phyloP scores from a whole-genome alignment of 2,329 filamentous ascomycete genomes.

The Venturia pyrina region DNA sequence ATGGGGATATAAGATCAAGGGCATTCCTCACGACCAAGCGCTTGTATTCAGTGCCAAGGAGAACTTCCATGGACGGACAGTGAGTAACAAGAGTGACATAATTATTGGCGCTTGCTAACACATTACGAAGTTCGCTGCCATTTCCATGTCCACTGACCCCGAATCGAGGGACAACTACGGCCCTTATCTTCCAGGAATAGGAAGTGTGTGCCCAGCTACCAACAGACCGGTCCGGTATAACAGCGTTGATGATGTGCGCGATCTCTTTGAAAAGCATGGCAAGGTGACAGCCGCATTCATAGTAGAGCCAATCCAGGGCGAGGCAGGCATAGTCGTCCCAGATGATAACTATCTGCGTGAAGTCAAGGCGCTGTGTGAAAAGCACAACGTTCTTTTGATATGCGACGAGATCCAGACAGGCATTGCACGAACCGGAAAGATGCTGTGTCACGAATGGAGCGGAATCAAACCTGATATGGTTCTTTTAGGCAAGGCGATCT shows the following conservation, averaged over 20 bases:
- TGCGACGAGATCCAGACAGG: constrained; percentile 98
- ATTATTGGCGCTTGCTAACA: neutral
- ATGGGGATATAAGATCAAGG: constrained; percentile 96
- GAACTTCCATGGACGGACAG: constrained; percentile 95
- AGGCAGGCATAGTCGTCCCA: constrained; percentile 92
- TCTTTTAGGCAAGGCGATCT: constrained; percentile 93
- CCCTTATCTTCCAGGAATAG: constrained; percentile 84
- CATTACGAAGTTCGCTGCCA: constrained; percentile 70
- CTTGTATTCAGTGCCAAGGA: constrained; percentile 74
- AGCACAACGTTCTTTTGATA: constrained; percentile 92
- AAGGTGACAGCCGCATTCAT: constrained; percentile 84
- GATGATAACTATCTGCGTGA: constrained; percentile 76
- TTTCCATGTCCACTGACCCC: constrained; percentile 89
- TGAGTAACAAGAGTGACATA: constrained; percentile 37
- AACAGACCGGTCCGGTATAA: constrained; percentile 76
- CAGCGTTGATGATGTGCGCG: constrained; percentile 69
- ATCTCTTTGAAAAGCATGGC: constrained; percentile 69
- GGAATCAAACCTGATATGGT: constrained; percentile 93
- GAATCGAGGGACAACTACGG: constrained; percentile 97
- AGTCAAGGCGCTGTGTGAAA: constrained; percentile 77
- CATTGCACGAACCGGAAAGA: constrained; percentile 85
- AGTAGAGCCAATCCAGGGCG: constrained; percentile 93
- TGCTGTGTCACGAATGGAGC: constrained; percentile 91
- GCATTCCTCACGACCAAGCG: constrained; percentile 74
- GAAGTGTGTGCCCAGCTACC: constrained; percentile 65